Percentiles rank a stretch among this genome's conserved stretches.
Evolutionary conservation across 2,329 filamentous ascomycete genomes (phyloP).

Genomic region (Microsporum audouinii): DNA sequence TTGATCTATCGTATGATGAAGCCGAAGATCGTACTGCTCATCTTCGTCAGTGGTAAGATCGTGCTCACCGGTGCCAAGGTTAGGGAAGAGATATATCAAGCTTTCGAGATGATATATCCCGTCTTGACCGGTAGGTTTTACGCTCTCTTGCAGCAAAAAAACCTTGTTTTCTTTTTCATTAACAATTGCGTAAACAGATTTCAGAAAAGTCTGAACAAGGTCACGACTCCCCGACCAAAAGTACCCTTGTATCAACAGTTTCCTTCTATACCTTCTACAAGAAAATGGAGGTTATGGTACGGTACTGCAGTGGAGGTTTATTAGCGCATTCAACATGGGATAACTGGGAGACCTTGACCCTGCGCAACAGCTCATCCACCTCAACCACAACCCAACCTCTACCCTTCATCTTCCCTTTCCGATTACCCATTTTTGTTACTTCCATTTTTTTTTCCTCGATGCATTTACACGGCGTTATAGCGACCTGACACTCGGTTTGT

Average conservation of each 20-base stretch:
- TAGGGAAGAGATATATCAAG: conserved; percentile 94
- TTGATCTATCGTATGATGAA: conserved; percentile 99
- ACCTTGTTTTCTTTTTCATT: conserved; percentile 8
- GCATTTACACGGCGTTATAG: conserved; percentile 4
- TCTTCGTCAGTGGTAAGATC: conserved; percentile 97
- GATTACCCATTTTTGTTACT: not conserved
- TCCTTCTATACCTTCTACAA: conserved; percentile 7
- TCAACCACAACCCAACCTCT: not conserved
- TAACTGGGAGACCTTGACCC: not conserved
- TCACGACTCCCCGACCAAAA: not conserved
- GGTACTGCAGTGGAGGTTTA: not conserved
- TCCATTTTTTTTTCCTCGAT: not conserved
- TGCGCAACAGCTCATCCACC: not conserved
- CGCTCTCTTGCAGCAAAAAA: not conserved
- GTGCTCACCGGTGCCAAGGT: conserved; percentile 96
- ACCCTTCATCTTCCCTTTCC: not conserved
- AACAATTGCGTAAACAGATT: conserved; percentile 37
- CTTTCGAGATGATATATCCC: conserved; percentile 94
- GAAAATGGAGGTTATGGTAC: not conserved
- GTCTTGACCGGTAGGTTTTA: conserved; percentile 64
- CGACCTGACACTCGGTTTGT: conserved; percentile 3
- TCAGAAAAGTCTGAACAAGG: conserved; percentile 47
- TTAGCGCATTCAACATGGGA: not conserved
- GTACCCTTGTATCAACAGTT: conserved; percentile 22
- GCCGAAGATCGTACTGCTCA: conserved; percentile 94